Evolutionary conservation across 2,329 filamentous ascomycete species (phyloP), one percentile per base, ranked within the genome.

Genomic region (Neofusicoccum parvum): DNA sequence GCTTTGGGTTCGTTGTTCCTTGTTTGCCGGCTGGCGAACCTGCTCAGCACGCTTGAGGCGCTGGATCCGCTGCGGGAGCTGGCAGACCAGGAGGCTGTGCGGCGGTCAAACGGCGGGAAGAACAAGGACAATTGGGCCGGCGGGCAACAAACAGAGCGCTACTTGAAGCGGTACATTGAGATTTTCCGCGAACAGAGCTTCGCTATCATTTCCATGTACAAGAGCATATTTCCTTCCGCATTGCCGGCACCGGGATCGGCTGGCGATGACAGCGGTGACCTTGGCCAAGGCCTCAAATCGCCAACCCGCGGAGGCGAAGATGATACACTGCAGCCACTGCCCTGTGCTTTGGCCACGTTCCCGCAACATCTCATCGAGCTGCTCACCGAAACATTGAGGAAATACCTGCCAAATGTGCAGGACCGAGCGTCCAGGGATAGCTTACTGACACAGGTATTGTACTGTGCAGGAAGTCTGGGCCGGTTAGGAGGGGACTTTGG

Each of bases 171-270:
- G 54, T 99, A 96, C 78, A 92, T 99, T 72, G 95, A 99, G 75
- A 93, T 99, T 34, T 98, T 98, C 76, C 90, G 95, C 62, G 95
- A 99, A 78, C 95, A 99, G 78, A 97, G 92, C 75, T 99, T 99
- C 76, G 91, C 90, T 49, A 96, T 98, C 67, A 88, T 98, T 34
- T 96, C 92, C 66, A 92, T 98, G 85, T 97, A 96, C 78, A 92
- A 90, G 72, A 95, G 90, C 72, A 92, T 98, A 64, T 96, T 96
- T 72, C 88, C 90, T 0, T 83, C 86, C 3, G 84, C 87, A 4
- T 69, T 83, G 3, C 80, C 81, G 7, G 72, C 73, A 0, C 77
- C 79, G 4, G 75, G 73, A 3, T 70, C 72, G 15, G 60, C 10
- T 51, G 69, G 17, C 48, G 68, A 23, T 7, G 65, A 59, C n/a